phyloP scores from a whole-genome alignment of 139 green algal species.

The Nannochloris sp. region DNA sequence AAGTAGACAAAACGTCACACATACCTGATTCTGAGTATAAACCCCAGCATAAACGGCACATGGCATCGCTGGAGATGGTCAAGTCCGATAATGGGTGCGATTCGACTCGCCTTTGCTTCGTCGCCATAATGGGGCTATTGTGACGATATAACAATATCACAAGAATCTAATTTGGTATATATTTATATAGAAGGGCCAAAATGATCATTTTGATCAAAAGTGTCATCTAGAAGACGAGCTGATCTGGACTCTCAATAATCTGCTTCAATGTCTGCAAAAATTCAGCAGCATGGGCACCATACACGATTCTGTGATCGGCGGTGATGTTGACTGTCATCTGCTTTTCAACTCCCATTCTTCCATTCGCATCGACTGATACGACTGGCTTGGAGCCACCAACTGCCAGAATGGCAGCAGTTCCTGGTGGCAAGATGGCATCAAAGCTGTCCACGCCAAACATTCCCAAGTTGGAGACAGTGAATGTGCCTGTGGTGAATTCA shows the following conservation, averaged over 20 bases:
- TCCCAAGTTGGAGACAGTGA: conserved; percentile 98
- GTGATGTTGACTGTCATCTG: conserved; percentile 96
- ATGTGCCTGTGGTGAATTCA: conserved; percentile 84
- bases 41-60: background rate
- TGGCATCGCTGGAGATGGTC: background rate
- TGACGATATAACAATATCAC: no score
- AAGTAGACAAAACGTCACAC: background rate
- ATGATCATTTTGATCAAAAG: background rate
- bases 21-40: background rate
- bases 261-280: conserved; percentile 87
- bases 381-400: conserved; percentile 80
- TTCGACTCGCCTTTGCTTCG: no score
- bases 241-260: conserved; percentile 80
- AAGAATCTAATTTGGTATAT: background rate
- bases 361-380: conserved; percentile 69
- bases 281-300: conserved; percentile 84
- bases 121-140: no score
- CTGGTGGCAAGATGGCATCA: conserved; percentile 90
- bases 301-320: conserved; percentile 92
- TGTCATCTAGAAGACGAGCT: conserved; percentile 57
- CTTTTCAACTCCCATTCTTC: conserved; percentile 85
- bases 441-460: conserved; percentile 97
- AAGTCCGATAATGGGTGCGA: no score
- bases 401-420: conserved; percentile 85
- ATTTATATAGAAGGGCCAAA: background rate